Evolutionary conservation across 208 protist genomes (phyloP).

Genomic region (Leishmania martiniquensis): DNA sequence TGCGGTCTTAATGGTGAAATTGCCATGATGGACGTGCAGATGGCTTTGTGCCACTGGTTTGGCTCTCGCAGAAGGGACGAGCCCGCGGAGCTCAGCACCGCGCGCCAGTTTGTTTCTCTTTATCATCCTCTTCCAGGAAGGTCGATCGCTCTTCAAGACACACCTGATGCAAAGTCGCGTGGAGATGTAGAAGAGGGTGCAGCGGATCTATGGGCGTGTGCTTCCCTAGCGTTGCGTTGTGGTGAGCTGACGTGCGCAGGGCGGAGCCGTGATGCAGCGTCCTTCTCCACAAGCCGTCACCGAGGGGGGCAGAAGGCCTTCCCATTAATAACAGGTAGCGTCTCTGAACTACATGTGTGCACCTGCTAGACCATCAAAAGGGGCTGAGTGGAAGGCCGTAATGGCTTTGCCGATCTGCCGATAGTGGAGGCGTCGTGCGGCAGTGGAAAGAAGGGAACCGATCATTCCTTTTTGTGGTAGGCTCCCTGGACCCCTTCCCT

Average conservation of each 20-base stretch:
- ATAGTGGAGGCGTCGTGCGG: conserved; percentile 84
- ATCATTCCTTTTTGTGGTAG: conserved; percentile 80
- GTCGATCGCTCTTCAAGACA: conserved; percentile 37
- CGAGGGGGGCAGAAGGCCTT: conserved; percentile 76
- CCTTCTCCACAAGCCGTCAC: conserved; percentile 64
- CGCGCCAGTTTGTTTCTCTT: conserved; percentile 82
- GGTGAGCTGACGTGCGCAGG: conserved; percentile 36
- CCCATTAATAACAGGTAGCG: conserved; percentile 77
- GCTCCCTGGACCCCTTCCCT: conserved; percentile 46
- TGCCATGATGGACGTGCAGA: conserved; percentile 77
- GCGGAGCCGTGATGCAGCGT: conserved; percentile 35
- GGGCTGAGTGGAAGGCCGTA: conserved; percentile 83
- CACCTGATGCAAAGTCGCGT: conserved; percentile 47
- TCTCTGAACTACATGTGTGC: conserved; percentile 77
- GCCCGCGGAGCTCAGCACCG: conserved; percentile 62
- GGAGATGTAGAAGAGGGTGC: conserved; percentile 36
- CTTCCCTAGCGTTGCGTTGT: conserved; percentile 66
- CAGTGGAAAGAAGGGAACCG: conserved; percentile 69
- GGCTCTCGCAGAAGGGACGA: conserved; percentile 85
- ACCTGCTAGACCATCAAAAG: conserved; percentile 93
- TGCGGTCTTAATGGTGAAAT: conserved; percentile 92
- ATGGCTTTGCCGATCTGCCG: conserved; percentile 84
- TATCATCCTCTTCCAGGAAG: conserved; percentile 87
- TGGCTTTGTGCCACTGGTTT: conserved; percentile 71
- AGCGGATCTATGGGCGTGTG: conserved; percentile 44